Percentiles rank a stretch among this genome's conserved stretches.
Conservation (phyloP, 192 early-diverging fungal genomes). For the Backusella mclennaniae region DNA sequence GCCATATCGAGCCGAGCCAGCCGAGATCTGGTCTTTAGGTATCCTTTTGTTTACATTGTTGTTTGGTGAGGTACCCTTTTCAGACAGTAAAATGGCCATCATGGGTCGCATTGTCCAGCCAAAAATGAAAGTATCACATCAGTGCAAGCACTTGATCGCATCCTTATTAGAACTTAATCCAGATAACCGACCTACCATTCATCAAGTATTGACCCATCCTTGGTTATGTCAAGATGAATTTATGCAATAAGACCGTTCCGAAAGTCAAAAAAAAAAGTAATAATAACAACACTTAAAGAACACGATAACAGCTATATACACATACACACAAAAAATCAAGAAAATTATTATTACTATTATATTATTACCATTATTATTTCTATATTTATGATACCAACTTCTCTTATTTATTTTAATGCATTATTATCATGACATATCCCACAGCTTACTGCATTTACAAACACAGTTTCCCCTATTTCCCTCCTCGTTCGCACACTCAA, state of each 20-base stretch:
- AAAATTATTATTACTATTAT: not conserved
- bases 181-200: slow-evolving; percentile 47
- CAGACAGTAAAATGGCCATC: slow-evolving; percentile 43
- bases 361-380: not conserved
- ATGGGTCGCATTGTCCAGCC: slow-evolving; percentile 33
- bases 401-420: slow-evolving; percentile 1
- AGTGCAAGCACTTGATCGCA: slow-evolving; percentile 53
- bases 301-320: not conserved
- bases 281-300: not conserved
- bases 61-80: slow-evolving; percentile 60
- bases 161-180: slow-evolving; percentile 63
- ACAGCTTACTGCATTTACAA: not conserved
- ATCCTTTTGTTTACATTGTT: slow-evolving; percentile 58
- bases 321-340: not conserved
- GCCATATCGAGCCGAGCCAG: slow-evolving; percentile 59
- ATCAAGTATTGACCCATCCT: slow-evolving; percentile 52
- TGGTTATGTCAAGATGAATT: slow-evolving; percentile 45
- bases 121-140: slow-evolving; percentile 37
- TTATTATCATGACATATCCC: not conserved
- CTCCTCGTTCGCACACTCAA: slow-evolving; percentile 4
- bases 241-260: not conserved
- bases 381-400: slow-evolving; percentile 5
- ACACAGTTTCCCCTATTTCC: not conserved
- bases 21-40: slow-evolving; percentile 76
- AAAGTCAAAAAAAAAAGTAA: not conserved